These are phyloP conservation scores for Aspergillus sclerotialis DNA, from an alignment of 2,329 filamentous ascomycete genomes.

Conservation along the genomic window DNA sequence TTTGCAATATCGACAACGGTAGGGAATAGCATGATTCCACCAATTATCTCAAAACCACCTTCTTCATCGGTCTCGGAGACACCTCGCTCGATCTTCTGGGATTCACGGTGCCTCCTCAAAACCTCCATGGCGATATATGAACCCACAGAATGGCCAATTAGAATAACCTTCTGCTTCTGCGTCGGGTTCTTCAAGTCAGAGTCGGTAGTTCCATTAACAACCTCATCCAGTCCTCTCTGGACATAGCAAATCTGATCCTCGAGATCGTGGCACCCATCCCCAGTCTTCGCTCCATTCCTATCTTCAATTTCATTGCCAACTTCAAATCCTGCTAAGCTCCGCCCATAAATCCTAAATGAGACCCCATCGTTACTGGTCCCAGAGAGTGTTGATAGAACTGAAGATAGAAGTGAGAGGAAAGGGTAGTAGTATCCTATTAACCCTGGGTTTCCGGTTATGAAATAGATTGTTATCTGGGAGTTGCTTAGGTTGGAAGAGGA, in stretches of 20 bases:
- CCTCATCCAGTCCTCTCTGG: slow-evolving; percentile 34
- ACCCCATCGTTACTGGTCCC: background rate
- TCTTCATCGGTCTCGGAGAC: background rate
- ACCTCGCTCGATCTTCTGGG: slow-evolving; percentile 6
- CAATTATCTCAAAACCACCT: slow-evolving; percentile 31
- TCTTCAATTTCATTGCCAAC: too few species aligned
- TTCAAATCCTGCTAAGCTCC: slow-evolving; percentile 30
- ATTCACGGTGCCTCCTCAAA: slow-evolving; percentile 49
- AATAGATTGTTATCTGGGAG: slow-evolving; percentile 29
- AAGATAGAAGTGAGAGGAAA: slow-evolving; percentile 33
- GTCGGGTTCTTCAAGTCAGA: background rate
- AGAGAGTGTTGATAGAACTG: slow-evolving; percentile 13
- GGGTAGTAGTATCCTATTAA: slow-evolving; percentile 44
- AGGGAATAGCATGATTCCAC: slow-evolving; percentile 63
- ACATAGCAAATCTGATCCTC: slow-evolving; percentile 46
- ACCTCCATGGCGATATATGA: slow-evolving; percentile 65
- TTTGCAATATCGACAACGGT: slow-evolving; percentile 65
- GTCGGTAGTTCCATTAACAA: slow-evolving; percentile 19
- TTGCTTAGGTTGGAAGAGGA: slow-evolving; percentile 3
- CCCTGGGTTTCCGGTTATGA: slow-evolving; percentile 46
- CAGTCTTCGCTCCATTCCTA: slow-evolving; percentile 3
- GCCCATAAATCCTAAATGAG: slow-evolving; percentile 24
- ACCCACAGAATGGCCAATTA: slow-evolving; percentile 70
- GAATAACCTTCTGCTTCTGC: slow-evolving; percentile 42
- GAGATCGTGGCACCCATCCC: slow-evolving; percentile 27